Evolutionary conservation across 2,329 filamentous ascomycete genomes (phyloP), one percentile per base, ranked within the genome.

Genomic region (Lasiodiplodia gonubiensis): DNA sequence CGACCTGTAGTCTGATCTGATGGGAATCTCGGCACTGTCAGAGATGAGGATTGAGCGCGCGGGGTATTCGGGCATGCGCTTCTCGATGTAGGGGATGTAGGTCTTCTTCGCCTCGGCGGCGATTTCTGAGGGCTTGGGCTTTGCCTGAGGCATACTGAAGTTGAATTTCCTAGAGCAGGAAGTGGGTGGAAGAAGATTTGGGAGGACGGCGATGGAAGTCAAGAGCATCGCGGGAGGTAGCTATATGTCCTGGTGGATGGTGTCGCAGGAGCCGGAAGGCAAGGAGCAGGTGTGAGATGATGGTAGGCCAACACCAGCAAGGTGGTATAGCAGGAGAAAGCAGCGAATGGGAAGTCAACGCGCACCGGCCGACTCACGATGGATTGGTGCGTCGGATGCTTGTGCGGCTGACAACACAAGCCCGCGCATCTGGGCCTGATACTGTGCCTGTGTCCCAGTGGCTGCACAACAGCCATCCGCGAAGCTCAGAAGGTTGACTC

Each of bases 51-150:
- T 85, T 3, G 89, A 92, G 71, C 82, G 85, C 4, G 84, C 83
- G 81, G 91, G 73, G 79, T 78, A 67, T 82, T 80, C 68, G 80
- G 82, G 78, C 85, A 88, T 74, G 55, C 86, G 82, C 42, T 83
- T 81, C 73, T 83, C 85, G 72, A 92, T 87, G 70, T 86, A 81
- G 18, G 90, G 90, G 70, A 92, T 89, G 74, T 89, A 91, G 68
- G 85, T 85, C 72, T 84, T 86, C 78, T 92, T 92, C n/a, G 89
- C 90, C 75, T 92, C 90, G 30, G 88, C 86, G 66, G 90, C 90
- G 65, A 93, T 87, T 70, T 92, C 90, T 49, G 89, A 87, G 14
- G 88, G 86, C 78, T 88, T 90, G 54, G 85, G 85, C 78, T 85
- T 88, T 66, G 85, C 82, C 59, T 84, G 82, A 65, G 86, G 85